A percentile compares a stretch with the other conserved stretches of the same genome.
phyloP scores from a whole-genome alignment of 2,329 filamentous ascomycete species.

The Aspergillus sp. region DNA sequence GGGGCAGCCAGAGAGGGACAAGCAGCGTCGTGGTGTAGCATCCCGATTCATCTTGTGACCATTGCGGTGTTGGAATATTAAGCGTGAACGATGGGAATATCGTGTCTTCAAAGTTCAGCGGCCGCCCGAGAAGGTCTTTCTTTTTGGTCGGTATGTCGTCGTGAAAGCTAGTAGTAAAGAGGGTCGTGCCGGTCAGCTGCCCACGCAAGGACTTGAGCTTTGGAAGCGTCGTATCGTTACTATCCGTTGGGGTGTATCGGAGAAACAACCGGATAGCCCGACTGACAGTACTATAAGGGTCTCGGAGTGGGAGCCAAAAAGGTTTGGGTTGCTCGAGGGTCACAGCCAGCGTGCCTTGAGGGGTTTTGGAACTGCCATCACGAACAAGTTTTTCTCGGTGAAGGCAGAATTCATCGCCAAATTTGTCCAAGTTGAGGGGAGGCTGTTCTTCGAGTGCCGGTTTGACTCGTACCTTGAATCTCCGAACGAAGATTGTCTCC shows the following conservation, averaged over 20 bases:
- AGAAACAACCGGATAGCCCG: conserved; percentile 10
- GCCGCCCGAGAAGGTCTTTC: conserved; percentile 11
- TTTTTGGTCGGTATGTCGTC: conserved; percentile 4
- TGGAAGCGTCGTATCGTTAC: background rate
- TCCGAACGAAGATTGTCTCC: conserved; percentile 7
- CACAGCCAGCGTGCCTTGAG: conserved; percentile 1
- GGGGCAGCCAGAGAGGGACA: conserved; percentile 14
- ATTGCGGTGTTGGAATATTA: conserved; percentile 8
- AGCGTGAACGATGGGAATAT: conserved; percentile 8
- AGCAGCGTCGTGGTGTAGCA: conserved; percentile 9
- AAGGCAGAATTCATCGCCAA: background rate
- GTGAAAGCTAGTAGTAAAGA: conserved; percentile 11
- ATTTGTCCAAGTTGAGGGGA: background rate
- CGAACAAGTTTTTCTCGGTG: background rate
- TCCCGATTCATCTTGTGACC: background rate
- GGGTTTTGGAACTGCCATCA: background rate
- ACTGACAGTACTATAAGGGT: conserved; percentile 8
- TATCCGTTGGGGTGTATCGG: background rate
- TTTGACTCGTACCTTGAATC: conserved; percentile 18
- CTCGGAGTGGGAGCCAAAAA: conserved; percentile 12
- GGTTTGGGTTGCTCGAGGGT: conserved; percentile 8
- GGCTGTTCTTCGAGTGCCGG: conserved; percentile 6
- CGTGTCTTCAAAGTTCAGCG: conserved; percentile 12
- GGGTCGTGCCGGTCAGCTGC: conserved; percentile 11
- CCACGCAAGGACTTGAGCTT: conserved; percentile 15